Evolutionary conservation across 1,139 yeast species (phyloP).

Genomic region (Candida tropicalis): DNA sequence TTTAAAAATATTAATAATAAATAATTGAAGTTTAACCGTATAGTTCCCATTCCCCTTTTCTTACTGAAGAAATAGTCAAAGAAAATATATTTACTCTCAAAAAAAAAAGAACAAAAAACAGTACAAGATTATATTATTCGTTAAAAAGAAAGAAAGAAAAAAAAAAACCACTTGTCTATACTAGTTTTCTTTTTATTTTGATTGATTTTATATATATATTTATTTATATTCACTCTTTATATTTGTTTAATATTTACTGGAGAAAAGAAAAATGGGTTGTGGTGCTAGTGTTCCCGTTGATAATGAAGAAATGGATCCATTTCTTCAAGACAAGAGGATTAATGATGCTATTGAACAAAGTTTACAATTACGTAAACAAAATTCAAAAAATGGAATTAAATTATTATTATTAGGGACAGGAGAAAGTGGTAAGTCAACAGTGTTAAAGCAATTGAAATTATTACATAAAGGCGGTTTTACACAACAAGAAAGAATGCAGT

Average conservation of each 20-base stretch:
- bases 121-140: too few relatives aligned
- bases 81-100: background rate
- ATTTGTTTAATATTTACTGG: background rate
- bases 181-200: too few relatives aligned
- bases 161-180: too few relatives aligned
- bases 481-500: conserved; percentile 76
- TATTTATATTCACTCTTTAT: background rate
- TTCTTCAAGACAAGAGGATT: conserved; percentile 50
- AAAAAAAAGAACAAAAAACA: background rate
- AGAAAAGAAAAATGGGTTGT: conserved; percentile 66
- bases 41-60: too few relatives aligned
- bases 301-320: conserved; percentile 52
- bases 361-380: conserved; percentile 54
- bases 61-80: too few relatives aligned
- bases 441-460: conserved; percentile 86
- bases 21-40: too few relatives aligned
- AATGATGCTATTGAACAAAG: conserved; percentile 73
- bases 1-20: too few relatives aligned
- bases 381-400: conserved; percentile 55
- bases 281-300: conserved; percentile 54
- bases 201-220: background rate
- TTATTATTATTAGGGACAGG: conserved; percentile 87
- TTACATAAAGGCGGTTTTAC: conserved; percentile 87
- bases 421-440: conserved; percentile 95
- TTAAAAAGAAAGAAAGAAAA: too few relatives aligned